phyloP scores from a whole-genome alignment of 768 basidiomycete genomes.

The Auriscalpium microsporum region DNA sequence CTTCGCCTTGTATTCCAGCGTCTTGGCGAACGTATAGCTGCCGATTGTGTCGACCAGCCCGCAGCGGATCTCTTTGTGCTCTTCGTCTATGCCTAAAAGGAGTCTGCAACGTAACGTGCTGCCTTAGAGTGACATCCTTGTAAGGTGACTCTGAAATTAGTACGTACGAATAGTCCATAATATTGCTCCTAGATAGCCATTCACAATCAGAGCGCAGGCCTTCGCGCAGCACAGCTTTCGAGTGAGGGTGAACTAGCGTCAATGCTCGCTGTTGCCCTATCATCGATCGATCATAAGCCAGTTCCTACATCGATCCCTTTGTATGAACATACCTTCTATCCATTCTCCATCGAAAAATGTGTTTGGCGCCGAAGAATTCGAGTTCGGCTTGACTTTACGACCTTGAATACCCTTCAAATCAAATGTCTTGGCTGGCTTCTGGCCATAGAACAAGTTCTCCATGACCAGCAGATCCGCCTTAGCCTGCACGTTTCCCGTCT shows the following conservation, averaged over 20 bases:
- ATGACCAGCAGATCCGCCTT: conserved; percentile 75
- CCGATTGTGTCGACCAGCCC: conserved; percentile 84
- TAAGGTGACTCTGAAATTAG: not conserved
- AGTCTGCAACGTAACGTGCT: conserved; percentile 34
- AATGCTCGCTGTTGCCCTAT: conserved; percentile 57
- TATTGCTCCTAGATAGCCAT: conserved; percentile 65
- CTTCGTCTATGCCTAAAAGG: conserved; percentile 64
- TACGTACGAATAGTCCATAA: conserved; percentile 81
- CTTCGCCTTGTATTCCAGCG: conserved; percentile 80
- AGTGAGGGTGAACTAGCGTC: conserved; percentile 62
- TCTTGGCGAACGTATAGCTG: conserved; percentile 81
- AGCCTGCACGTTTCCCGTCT: conserved; percentile 52
- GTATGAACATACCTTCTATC: conserved; percentile 52
- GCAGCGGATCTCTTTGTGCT: conserved; percentile 58
- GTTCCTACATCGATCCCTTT: not conserved
- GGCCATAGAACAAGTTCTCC: conserved; percentile 76
- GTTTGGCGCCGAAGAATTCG: conserved; percentile 32
- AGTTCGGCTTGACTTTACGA: conserved; percentile 50
- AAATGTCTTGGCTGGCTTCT: conserved; percentile 60
- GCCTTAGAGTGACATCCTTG: not conserved
- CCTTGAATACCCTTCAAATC: conserved; percentile 83
- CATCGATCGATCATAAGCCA: not conserved
- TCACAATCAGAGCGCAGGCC: conserved; percentile 65
- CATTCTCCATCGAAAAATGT: conserved; percentile 79
- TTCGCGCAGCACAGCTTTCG: conserved; percentile 61